Base-by-base conservation (phyloP, 176 grass and related monocot genomes). In the Paspalum notatum region DNA sequence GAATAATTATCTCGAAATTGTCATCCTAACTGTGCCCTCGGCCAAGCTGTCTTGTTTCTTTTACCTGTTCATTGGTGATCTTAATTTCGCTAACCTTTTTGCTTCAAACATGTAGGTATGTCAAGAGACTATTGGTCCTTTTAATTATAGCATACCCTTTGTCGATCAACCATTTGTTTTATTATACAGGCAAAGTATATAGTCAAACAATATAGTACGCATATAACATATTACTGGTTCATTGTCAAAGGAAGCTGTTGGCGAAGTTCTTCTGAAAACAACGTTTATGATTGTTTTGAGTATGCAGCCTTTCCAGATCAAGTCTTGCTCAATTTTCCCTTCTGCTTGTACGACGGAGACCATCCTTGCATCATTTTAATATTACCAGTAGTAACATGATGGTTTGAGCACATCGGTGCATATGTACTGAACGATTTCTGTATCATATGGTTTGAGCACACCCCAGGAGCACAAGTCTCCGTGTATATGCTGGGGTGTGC, bases 141-240 rank as follows among this genome's bases (percentile, higher is more conserved):
- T 81, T n/a, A 43, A 70, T 43, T 82, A 76, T 71, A 53, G 10
- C 8, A 18, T 55, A 21, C 11, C 43, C 15, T n/a, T 26, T 37
- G 26, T n/a, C 39, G 15, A 76, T 57, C 71, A 81, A 65, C 20
- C 12, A 58, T 85, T 77, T 64, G 15, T 7, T 70, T 20, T 22
- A 77, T 43, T 77, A 70, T 59, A 71, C 57, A 26, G 15, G 15
- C 5, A 16, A 37, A 48, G 0, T 76, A 17, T 67, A 57, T 70
- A 54, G 26, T 89, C 67, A 83, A 76, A 13, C 56, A 85, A 76
- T 81, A 63, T 49, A 81, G n/a, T 80, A 85, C 56, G 76, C 43
- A 56, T 72, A 49, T 26, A 58, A 81, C 43, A 56, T 72, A 49
- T 26, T 65, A 76, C 40, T 77, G n/a, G 71, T 72, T 75, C 44